phyloP scores from a whole-genome alignment of 768 basidiomycete species.

The Amanita polypyramis region DNA sequence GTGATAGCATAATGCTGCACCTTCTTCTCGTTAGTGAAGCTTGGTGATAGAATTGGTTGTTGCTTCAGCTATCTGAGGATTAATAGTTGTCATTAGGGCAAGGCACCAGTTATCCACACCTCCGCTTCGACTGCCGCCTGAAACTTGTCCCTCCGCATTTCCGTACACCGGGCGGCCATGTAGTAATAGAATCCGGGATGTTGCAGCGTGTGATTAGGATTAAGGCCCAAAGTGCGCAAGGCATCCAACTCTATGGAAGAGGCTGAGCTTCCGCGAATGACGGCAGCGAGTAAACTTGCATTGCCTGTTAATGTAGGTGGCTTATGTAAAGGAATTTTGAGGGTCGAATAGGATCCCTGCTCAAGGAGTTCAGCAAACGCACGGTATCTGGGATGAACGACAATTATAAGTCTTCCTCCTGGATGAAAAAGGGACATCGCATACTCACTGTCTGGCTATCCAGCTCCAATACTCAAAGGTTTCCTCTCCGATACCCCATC shows the following conservation, averaged over 20 bases:
- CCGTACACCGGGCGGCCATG: constrained; percentile 79
- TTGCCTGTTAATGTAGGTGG: constrained; percentile 26
- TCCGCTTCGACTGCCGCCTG: constrained; percentile 45
- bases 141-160: constrained; percentile 63
- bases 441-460: constrained; percentile 79
- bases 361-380: constrained; percentile 88
- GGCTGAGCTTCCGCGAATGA: constrained; percentile 12
- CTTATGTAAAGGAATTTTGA: constrained; percentile 50
- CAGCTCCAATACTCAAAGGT: constrained; percentile 98
- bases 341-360: constrained; percentile 55
- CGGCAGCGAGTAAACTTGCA: constrained; percentile 7
- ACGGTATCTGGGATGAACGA: constrained; percentile 56
- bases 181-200: constrained; percentile 93
- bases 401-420: background rate
- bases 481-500: constrained; percentile 95
- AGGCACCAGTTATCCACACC: constrained; percentile 23
- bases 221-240: constrained; percentile 54
- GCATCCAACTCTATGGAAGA: constrained; percentile 41
- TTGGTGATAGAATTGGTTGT: constrained; percentile 41
- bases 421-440: background rate
- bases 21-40: constrained; percentile 83
- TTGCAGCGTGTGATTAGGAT: constrained; percentile 76
- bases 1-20: constrained; percentile 79
- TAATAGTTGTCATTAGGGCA: background rate
- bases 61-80: constrained; percentile 18